Base-by-base conservation (phyloP, 1,284 basidiomycete genomes). In the Ceratobasidium papillatum region DNA sequence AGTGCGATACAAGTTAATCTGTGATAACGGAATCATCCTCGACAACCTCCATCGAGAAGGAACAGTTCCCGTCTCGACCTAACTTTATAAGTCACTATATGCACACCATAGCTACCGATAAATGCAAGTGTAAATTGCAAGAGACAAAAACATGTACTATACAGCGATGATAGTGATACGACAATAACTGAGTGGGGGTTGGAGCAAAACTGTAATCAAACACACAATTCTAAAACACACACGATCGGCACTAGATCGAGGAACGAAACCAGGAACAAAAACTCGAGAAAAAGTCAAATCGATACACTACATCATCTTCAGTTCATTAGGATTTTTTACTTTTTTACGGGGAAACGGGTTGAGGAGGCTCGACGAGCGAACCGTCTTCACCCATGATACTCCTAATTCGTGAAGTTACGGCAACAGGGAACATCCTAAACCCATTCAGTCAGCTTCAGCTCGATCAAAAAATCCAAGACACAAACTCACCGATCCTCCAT, bases 401-500 rank as follows among this genome's bases (percentile, higher is more conserved):
- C 71, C 87, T 86, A 77, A 90, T 90, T 68, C 89, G 86, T 78
- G 88, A 88, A 75, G 86, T 89, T 59, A 91, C 89, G n/a, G 89
- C 89, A 71, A 87, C 86, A 8, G 92, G 92, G 83, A 91, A 94
- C 82, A 88, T 86, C 80, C 92, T 92, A 65, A 1, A 4, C 36
- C 45, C 25, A 45, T 75, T 32, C 51, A 30, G 17, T 73, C 38
- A 74, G 61, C 11, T 3, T 64, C n/a, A 49, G 41, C n/a, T 32
- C 17, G 25, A 71, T 2, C 43, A 64, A 59, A 14, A 11, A 45
- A 47, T 43, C 41, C 38, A 4, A 59, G 43, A 66, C 5, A 58
- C 19, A 8, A 17, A 84, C 87, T 43, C 78, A 90, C 91, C 95
- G 87, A 77, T 88, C 86, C 82, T 91, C 90, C 80, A 98, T 86